Percentiles rank a stretch among this genome's conserved stretches.
These are phyloP conservation scores for Rhexocercosporidium sp. DNA, from an alignment of 2,329 filamentous ascomycete genomes.

Conservation along the genomic window DNA sequence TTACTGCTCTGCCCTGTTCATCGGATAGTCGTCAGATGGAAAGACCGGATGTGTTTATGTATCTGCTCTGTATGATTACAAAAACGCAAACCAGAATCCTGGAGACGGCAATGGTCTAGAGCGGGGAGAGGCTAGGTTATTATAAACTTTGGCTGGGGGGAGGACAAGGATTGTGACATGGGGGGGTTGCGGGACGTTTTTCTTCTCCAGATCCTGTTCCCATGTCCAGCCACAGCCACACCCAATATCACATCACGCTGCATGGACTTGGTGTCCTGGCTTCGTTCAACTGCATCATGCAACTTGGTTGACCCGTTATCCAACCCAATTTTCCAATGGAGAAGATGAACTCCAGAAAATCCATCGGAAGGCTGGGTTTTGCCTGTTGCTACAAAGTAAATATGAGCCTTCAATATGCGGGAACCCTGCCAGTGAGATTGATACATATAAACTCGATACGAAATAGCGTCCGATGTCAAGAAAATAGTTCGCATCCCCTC, in stretches of 20 bases:
- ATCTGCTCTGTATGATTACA: background rate
- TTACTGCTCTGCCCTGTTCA: background rate
- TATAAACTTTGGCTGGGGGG: conserved; percentile 6
- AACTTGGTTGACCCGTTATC: background rate
- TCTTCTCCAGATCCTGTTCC: background rate
- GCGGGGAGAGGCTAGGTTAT: conserved; percentile 4
- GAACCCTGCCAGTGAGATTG: background rate
- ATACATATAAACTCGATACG: background rate
- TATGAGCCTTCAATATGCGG: background rate
- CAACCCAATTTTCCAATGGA: background rate
- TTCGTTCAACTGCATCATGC: background rate
- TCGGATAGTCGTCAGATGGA: background rate
- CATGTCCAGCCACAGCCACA: background rate
- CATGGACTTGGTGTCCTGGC: background rate
- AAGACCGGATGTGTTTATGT: background rate
- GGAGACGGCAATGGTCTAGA: background rate
- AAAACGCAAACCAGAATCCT: background rate
- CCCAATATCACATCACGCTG: background rate
- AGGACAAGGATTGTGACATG: background rate
- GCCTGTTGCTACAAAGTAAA: background rate
- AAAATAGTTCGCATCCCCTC: background rate
- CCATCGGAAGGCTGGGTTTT: background rate
- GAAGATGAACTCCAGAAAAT: background rate
- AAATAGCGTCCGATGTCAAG: background rate
- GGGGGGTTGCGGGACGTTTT: background rate